A percentile compares a stretch with the other conserved stretches of the same genome.
These are phyloP conservation scores for Sporothrix brunneoviolacea DNA, from an alignment of 2,329 filamentous ascomycete genomes.

Conservation along the genomic window DNA sequence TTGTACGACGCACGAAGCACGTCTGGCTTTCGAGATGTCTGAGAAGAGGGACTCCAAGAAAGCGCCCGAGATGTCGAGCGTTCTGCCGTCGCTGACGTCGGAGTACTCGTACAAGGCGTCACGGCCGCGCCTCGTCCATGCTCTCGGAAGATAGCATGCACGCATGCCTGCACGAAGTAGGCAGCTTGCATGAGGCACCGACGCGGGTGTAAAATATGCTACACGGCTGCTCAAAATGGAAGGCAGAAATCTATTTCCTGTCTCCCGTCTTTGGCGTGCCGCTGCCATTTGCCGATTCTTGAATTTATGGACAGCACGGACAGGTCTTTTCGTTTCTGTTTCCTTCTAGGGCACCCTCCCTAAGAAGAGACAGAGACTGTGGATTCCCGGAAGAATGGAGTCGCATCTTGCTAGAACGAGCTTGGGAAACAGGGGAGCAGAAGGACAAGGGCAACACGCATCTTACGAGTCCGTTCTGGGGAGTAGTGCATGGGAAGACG, in stretches of 20 bases:
- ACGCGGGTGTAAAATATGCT: too few relatives aligned
- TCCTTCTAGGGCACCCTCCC: not conserved
- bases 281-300: too few relatives aligned
- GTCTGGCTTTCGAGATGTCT: too few relatives aligned
- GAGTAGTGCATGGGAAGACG: not conserved
- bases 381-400: not conserved
- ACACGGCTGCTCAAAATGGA: not conserved
- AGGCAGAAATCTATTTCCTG: not conserved
- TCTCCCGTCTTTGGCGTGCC: not conserved
- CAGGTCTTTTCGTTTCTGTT: not conserved
- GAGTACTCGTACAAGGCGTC: too few relatives aligned
- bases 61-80: too few relatives aligned
- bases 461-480: too few relatives aligned
- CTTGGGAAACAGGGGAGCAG: conserved; percentile 4
- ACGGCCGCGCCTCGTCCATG: conserved; percentile 8
- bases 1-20: too few relatives aligned
- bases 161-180: not conserved
- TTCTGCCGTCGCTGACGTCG: too few relatives aligned
- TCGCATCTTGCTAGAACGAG: not conserved
- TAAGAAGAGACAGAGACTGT: not conserved
- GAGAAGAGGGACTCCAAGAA: too few relatives aligned
- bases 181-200: not conserved
- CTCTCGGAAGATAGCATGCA: conserved; percentile 2
- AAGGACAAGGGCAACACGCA: not conserved
- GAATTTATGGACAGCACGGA: too few relatives aligned